phyloP scores from a whole-genome alignment of 2,329 filamentous ascomycete species.

The Pseudogymnoascus sp. region DNA sequence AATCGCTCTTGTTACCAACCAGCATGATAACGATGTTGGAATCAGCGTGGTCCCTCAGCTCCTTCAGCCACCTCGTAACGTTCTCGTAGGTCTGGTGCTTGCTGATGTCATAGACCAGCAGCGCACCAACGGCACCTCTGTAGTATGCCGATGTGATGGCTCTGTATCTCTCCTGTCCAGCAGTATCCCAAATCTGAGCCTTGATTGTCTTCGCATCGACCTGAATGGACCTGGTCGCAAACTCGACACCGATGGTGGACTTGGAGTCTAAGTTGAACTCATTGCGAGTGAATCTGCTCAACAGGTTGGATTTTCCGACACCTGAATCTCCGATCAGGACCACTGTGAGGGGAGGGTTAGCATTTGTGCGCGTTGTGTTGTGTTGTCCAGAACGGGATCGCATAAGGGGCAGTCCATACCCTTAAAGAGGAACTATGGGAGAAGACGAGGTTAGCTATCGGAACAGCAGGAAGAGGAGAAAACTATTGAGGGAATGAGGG shows the following conservation, averaged over 20 bases:
- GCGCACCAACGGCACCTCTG: constrained; percentile 89
- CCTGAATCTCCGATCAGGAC: constrained; percentile 99
- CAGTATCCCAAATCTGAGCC: constrained; percentile 99
- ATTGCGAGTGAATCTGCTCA: constrained; percentile 98
- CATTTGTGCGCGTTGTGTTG: constrained; percentile 20
- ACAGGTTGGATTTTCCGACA: constrained; percentile 98
- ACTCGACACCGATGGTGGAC: constrained; percentile 99
- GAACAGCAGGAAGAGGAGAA: constrained; percentile 28
- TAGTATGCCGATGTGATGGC: constrained; percentile 99
- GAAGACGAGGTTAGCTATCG: constrained; percentile 29
- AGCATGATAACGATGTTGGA: constrained; percentile 99
- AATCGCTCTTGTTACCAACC: constrained; percentile 99
- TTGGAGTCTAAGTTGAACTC: constrained; percentile 99
- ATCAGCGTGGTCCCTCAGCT: constrained; percentile 94
- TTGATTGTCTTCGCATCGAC: constrained; percentile 99
- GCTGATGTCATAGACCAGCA: constrained; percentile 99
- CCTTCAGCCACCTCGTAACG: constrained; percentile 97
- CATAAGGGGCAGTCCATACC: constrained; percentile 28
- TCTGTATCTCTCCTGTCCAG: constrained; percentile 96
- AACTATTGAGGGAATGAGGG: neutral
- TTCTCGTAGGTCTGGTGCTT: constrained; percentile 99
- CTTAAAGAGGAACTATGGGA: constrained; percentile 91
- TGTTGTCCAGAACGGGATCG: neutral
- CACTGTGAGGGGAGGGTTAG: constrained; percentile 47
- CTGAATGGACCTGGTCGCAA: constrained; percentile 96